Evolutionary conservation across 2,329 filamentous ascomycete genomes (phyloP).

Genomic region (Tolypocladium tundrense): DNA sequence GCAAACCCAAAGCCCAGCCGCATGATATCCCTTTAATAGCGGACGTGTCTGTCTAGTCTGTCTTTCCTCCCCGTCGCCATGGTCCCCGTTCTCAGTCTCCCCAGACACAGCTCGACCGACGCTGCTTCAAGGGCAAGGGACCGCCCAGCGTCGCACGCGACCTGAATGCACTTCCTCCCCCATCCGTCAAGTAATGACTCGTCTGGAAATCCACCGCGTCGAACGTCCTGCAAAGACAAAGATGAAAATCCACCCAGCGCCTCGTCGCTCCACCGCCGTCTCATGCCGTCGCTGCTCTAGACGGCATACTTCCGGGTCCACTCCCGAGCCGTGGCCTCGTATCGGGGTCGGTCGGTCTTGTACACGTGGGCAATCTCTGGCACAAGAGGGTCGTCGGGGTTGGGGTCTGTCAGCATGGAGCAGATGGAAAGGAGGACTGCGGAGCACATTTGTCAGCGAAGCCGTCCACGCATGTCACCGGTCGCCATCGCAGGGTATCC

Average conservation of each 20-base stretch:
- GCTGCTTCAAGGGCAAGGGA: slow-evolving; percentile 2
- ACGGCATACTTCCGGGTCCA: slow-evolving; percentile 99
- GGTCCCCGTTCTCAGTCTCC: slow-evolving; percentile 14
- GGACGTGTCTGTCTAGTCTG: slow-evolving; percentile 26
- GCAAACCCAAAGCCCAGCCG: slow-evolving; percentile 28
- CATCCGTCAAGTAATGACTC: slow-evolving; percentile 2
- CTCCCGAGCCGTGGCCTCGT: slow-evolving; percentile 92
- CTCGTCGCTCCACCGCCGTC: slow-evolving; percentile 11
- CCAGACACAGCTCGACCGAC: slow-evolving; percentile 12
- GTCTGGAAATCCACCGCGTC: neutral
- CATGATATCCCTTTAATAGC: slow-evolving; percentile 26
- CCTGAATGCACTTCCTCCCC: slow-evolving; percentile 1
- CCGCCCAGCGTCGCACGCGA: neutral
- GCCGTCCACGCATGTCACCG: neutral
- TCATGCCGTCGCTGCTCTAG: slow-evolving; percentile 31
- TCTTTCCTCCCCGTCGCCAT: slow-evolving; percentile 16
- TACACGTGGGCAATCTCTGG: slow-evolving; percentile 99
- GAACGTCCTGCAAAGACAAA: slow-evolving; percentile 5
- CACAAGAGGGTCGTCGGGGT: slow-evolving; percentile 96
- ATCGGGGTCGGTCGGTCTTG: slow-evolving; percentile 94
- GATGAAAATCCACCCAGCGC: slow-evolving; percentile 16
- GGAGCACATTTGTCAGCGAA: slow-evolving; percentile 5
- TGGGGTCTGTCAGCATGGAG: slow-evolving; percentile 99
- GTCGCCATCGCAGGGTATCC: neutral
- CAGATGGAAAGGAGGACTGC: slow-evolving; percentile 95